Evolutionary conservation across 495 filamentous ascomycete species (phyloP).

Genomic region (Hyaloscypha finlandica): DNA sequence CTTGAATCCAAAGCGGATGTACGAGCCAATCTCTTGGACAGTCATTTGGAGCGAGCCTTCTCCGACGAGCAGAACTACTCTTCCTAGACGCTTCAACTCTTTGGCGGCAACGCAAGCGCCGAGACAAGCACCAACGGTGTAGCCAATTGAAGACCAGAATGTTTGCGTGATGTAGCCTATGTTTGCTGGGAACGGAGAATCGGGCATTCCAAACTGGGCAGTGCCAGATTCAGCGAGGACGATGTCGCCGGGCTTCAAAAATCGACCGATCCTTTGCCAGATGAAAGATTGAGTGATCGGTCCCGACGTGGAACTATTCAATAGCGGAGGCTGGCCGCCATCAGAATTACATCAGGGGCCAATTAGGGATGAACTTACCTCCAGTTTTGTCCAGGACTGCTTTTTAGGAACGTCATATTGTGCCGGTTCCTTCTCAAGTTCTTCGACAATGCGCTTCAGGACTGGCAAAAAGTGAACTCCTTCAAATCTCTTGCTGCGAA

Average conservation of each 20-base stretch:
- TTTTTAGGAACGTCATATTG: constrained; percentile 6
- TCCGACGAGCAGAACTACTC: constrained; percentile 42
- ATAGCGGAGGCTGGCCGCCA: neutral
- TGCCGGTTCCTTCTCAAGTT: constrained; percentile 7
- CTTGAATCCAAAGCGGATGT: constrained; percentile 13
- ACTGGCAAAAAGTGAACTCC: constrained; percentile 23
- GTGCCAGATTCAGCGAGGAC: constrained; percentile 49
- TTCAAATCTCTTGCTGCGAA: constrained; percentile 8
- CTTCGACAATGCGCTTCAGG: constrained; percentile 11
- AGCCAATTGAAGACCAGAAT: constrained; percentile 46
- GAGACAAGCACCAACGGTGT: constrained; percentile 39
- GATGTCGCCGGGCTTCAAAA: constrained; percentile 51
- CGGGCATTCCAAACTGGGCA: constrained; percentile 38
- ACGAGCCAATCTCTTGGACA: constrained; percentile 32
- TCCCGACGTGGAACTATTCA: constrained; percentile 5
- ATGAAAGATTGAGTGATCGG: constrained; percentile 8
- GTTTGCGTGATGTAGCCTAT: constrained; percentile 38
- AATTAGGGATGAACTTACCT: neutral
- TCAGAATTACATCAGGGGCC: neutral
- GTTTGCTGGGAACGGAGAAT: constrained; percentile 34
- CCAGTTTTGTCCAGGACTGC: neutral
- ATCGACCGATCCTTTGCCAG: constrained; percentile 16
- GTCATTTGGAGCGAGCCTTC: constrained; percentile 47
- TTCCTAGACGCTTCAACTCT: constrained; percentile 30
- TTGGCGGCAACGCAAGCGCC: constrained; percentile 41